Evolutionary conservation across 2,329 filamentous ascomycete species (phyloP).

Genomic region (Colletotrichum aenigma): DNA sequence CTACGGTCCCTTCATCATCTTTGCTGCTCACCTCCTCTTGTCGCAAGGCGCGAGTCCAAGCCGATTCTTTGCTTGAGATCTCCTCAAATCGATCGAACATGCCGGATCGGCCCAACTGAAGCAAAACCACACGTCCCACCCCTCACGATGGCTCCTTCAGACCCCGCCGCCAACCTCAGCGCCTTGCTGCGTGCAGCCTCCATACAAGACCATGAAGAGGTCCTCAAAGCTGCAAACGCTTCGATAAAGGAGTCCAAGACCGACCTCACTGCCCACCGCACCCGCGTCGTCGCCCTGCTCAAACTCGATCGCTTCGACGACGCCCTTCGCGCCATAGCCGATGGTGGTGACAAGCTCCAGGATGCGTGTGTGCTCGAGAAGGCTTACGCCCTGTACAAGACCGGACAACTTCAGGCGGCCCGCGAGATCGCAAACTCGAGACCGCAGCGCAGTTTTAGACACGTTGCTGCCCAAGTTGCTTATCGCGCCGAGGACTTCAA

Average conservation of each 20-base stretch:
- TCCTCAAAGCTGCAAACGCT: conserved; percentile 68
- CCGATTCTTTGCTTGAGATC: background rate
- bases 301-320: conserved; percentile 85
- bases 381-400: conserved; percentile 85
- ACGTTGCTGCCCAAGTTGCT: conserved; percentile 69
- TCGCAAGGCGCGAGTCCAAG: background rate
- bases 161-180: conserved; percentile 55
- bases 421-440: conserved; percentile 36
- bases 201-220: conserved; percentile 75
- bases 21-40: background rate
- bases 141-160: conserved; percentile 40
- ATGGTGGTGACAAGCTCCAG: conserved; percentile 65
- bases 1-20: background rate
- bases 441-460: conserved; percentile 43
- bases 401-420: conserved; percentile 72
- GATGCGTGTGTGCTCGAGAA: conserved; percentile 69
- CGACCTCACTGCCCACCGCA: conserved; percentile 67
- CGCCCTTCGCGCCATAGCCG: conserved; percentile 70
- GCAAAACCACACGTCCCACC: background rate
- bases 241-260: conserved; percentile 65
- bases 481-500: conserved; percentile 79
- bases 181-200: conserved; percentile 58
- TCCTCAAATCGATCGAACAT: background rate
- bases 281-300: conserved; percentile 75
- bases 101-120: background rate